Percentiles rank a stretch among this genome's conserved stretches.
phyloP scores from a whole-genome alignment of 345 rosid species.

The Lenwebbia sp. region DNA sequence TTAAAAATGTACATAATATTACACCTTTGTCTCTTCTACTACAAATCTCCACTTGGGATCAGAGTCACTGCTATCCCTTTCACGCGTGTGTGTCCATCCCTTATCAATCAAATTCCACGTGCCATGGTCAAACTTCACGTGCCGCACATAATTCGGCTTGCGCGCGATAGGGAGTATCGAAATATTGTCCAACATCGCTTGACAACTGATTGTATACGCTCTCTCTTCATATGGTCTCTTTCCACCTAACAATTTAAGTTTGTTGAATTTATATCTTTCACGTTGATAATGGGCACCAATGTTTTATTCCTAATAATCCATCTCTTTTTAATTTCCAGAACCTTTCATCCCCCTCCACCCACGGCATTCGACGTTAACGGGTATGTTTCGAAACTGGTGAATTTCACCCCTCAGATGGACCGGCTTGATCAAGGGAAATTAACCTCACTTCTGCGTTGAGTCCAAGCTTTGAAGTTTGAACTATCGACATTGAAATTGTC shows the following conservation, averaged over 20 bases:
- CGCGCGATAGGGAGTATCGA: background rate
- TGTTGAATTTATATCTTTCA: too few relatives aligned
- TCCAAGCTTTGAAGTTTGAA: background rate
- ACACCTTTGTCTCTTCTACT: background rate
- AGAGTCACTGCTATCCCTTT: background rate
- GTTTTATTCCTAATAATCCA: background rate
- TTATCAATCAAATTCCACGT: background rate
- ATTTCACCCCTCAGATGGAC: background rate
- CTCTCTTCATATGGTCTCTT: background rate
- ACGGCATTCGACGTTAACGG: background rate
- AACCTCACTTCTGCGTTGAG: background rate
- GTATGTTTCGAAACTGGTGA: background rate
- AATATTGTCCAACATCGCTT: background rate
- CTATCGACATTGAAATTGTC: background rate
- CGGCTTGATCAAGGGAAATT: background rate
- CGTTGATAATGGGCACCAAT: too few relatives aligned
- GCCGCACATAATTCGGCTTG: background rate
- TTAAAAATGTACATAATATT: background rate
- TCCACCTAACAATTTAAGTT: background rate
- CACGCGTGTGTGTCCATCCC: background rate
- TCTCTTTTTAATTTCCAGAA: background rate
- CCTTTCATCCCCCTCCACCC: background rate
- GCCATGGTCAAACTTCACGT: background rate
- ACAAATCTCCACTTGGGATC: background rate
- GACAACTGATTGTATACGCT: background rate